Conservation (phyloP, 495 filamentous ascomycete genomes). For the Tuber brumale region DNA sequence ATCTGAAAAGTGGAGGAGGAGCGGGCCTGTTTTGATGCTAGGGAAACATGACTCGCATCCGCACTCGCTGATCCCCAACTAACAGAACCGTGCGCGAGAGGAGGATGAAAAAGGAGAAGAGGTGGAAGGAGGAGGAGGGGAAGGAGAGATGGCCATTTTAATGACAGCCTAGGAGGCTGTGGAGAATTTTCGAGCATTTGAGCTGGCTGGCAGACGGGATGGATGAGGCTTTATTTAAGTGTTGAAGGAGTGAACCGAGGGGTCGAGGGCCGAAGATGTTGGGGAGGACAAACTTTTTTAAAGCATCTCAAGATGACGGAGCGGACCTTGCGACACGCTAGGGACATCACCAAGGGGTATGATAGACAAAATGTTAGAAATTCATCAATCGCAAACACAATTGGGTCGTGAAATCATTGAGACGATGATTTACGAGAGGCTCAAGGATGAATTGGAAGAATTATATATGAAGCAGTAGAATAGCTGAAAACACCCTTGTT, state of each 20-base stretch:
- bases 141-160: not conserved
- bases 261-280: not conserved
- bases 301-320: not conserved
- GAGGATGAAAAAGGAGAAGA: not conserved
- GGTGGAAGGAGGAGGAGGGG: not conserved
- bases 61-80: not conserved
- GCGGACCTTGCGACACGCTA: not conserved
- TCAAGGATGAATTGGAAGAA: not conserved
- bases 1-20: not conserved
- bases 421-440: not conserved
- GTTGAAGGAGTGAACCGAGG: not conserved
- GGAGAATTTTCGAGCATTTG: not conserved
- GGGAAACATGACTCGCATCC: not conserved
- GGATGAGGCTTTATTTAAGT: not conserved
- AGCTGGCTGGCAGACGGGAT: not conserved
- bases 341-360: not conserved
- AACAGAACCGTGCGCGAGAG: not conserved
- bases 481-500: not conserved
- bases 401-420: not conserved
- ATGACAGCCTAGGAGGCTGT: not conserved
- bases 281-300: not conserved
- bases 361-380: not conserved
- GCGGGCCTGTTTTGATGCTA: not conserved
- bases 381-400: not conserved
- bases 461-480: not conserved